Evolutionary conservation across 2,329 filamentous ascomycete genomes (phyloP), one percentile per base, ranked within the genome.

Genomic region (Aspergillus sp.): DNA sequence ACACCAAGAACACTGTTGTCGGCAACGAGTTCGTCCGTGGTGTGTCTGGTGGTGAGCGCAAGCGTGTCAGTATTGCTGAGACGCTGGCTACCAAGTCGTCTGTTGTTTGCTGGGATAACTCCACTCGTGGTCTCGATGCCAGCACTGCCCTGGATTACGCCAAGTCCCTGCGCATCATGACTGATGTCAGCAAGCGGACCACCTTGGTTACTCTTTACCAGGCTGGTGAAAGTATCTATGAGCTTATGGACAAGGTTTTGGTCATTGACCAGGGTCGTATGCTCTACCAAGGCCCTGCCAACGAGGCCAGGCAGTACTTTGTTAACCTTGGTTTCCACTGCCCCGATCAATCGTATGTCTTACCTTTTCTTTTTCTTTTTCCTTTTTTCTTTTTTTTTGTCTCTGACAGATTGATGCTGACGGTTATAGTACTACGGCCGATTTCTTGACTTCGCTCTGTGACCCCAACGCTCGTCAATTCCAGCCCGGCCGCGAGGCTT

Each of bases 61-160:
- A 90, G 65, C 84, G 87, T 60, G 86, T 89, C 7, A 84, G 82
- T 19, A 89, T 91, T 53, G 85, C 85, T 1, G 87, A 91, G 66
- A 87, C 85, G 0, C 69, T 91, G 19, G 83, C 85, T 4, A 85
- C 85, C 5, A 85, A 86, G 64, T 82, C 82, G 0, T 82, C 84
- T 0, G 83, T 90, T 1, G 81, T 86, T 30, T 84, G 83, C 53
- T 90, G 85, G 85, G 87, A 91, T 57, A 91, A 91, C 64, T 84
- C 81, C 0, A 91, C 86, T 0, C 76, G 87, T 43, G 88, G 88
- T n/a, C 72, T 91, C 0, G 87, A 93, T 61, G 84, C 86, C 1
- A 86, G 83, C 1, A 90, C 86, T 0, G 88, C 87, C 4, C 74
- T 90, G 4, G 86, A 90, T 59, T 91, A 88, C 57, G 85, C 83